phyloP scores from a whole-genome alignment of 768 basidiomycete genomes.

The Kockovaella imperatae region DNA sequence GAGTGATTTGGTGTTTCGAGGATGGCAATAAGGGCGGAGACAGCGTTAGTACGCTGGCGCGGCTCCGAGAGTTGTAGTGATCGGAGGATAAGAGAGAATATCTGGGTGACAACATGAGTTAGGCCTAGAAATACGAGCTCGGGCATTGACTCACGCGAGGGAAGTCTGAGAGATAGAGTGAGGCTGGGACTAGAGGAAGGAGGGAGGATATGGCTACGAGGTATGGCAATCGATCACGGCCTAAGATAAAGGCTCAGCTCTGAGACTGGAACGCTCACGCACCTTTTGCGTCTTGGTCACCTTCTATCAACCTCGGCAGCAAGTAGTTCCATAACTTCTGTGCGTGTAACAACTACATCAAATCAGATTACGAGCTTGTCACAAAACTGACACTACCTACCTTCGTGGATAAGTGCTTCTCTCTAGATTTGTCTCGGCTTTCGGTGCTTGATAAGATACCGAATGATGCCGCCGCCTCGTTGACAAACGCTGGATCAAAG shows the following conservation, averaged over 20 bases:
- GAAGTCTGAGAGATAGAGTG: constrained; percentile 64
- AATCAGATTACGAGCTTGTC: constrained; percentile 1
- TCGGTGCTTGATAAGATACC: constrained; percentile 57
- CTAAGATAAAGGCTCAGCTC: background rate
- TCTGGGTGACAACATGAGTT: constrained; percentile 48
- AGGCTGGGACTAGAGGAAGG: constrained; percentile 68
- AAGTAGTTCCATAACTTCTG: constrained; percentile 58
- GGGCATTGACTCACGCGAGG: constrained; percentile 44
- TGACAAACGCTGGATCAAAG: constrained; percentile 55
- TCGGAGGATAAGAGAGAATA: constrained; percentile 79
- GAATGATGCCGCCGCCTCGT: constrained; percentile 67
- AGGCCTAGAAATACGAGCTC: background rate
- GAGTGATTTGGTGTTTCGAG: constrained; percentile 52
- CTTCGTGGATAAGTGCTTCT: constrained; percentile 70
- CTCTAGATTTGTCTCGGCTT: constrained; percentile 59
- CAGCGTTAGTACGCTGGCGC: constrained; percentile 67
- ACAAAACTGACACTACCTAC: constrained; percentile 47
- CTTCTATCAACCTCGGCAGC: constrained; percentile 65
- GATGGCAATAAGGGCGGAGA: constrained; percentile 67
- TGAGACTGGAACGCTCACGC: constrained; percentile 47
- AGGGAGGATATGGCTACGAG: constrained; percentile 77
- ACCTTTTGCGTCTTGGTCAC: constrained; percentile 54
- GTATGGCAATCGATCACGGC: constrained; percentile 53
- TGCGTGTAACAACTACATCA: constrained; percentile 44
- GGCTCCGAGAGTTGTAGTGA: constrained; percentile 70